Base-by-base conservation (phyloP, 805 yeast genomes). In the Metschnikowia picachoensis region DNA sequence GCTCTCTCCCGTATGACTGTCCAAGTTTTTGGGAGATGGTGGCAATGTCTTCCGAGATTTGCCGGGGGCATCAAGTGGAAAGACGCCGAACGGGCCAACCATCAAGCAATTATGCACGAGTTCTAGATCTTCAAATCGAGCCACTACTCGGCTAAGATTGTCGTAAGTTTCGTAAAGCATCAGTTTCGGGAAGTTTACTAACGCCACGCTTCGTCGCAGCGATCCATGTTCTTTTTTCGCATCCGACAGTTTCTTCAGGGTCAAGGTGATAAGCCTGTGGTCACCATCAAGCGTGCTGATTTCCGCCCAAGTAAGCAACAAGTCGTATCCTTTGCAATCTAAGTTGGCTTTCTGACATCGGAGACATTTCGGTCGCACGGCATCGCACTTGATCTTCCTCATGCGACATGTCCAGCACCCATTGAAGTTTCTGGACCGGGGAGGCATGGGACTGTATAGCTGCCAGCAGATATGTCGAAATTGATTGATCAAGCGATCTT, bases 351-450 rank as follows among this genome's bases (percentile, higher is more conserved):
- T 74, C 35, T 47, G 54, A 60, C 83, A 79, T 43, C 82, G 64
- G 30, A 53, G 39, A 54, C 83, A 79, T 14, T 47, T 50, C 2
- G 83, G 83, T 44, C 65, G 64, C 4, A 60, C 50, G 11, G 73
- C 67, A 56, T 77, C 83, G 60, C 83, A 79, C 56, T 77, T 77
- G 52, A 78, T 76, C 51, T 77, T 78, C 25, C 82, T 62, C 17
- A 63, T 56, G 33, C 83, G 64, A 52, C 83, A 79, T 7, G 83
- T 79, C 68, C 78, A 75, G 59, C 83, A 79, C 4, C 83, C 83
- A 37, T 72, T 65, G 57, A 77, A 77, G 40, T 61, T 66, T 38
- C 76, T 60, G 17, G 57, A 53, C 28, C 59, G 31, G 15, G 51
- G 55, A 17, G 51, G 50, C 58, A 55, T 55, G 39, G 8, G 28